These are phyloP conservation scores for Trametes cinnabarina DNA, from an alignment of 768 basidiomycete genomes.

Conservation along the genomic window DNA sequence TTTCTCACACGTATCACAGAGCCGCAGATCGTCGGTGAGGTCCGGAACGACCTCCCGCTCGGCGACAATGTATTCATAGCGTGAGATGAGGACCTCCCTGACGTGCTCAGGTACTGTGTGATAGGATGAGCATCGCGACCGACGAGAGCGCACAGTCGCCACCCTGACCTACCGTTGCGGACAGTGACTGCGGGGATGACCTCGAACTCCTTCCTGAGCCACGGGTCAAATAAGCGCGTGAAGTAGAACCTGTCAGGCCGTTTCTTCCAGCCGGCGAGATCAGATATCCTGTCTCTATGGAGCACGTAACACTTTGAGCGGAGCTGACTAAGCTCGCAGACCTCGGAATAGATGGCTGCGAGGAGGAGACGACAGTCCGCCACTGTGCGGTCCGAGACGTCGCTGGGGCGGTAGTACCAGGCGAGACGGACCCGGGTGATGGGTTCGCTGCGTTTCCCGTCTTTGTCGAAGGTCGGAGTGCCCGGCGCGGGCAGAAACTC, in stretches of 20 bases:
- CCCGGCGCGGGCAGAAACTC: conserved; percentile 87
- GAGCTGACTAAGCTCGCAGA: conserved; percentile 92
- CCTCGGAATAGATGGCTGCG: conserved; percentile 94
- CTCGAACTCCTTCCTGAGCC: conserved; percentile 97
- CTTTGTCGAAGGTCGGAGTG: conserved; percentile 46
- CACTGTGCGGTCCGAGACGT: conserved; percentile 89
- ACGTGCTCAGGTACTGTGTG: conserved; percentile 76
- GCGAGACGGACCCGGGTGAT: conserved; percentile 87
- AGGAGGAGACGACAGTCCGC: conserved; percentile 89
- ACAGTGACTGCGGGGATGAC: conserved; percentile 85
- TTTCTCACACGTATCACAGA: conserved; percentile 79
- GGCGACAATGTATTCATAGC: conserved; percentile 94
- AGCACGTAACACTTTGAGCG: conserved; percentile 91
- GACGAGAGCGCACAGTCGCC: not conserved
- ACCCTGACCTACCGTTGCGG: conserved; percentile 71
- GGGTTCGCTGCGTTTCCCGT: conserved; percentile 62
- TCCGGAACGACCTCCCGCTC: conserved; percentile 93
- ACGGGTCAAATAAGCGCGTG: conserved; percentile 92
- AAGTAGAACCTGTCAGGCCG: conserved; percentile 96
- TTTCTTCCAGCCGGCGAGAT: conserved; percentile 92
- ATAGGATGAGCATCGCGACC: conserved; percentile 7
- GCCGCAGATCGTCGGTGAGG: conserved; percentile 80
- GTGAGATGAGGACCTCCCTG: conserved; percentile 66
- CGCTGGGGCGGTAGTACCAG: conserved; percentile 96
- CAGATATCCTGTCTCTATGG: conserved; percentile 93